A percentile compares a stretch with the other conserved stretches of the same genome.
Evolutionary conservation across 345 rosid genomes (phyloP).

Genomic region (Pseudoturritis turrita): DNA sequence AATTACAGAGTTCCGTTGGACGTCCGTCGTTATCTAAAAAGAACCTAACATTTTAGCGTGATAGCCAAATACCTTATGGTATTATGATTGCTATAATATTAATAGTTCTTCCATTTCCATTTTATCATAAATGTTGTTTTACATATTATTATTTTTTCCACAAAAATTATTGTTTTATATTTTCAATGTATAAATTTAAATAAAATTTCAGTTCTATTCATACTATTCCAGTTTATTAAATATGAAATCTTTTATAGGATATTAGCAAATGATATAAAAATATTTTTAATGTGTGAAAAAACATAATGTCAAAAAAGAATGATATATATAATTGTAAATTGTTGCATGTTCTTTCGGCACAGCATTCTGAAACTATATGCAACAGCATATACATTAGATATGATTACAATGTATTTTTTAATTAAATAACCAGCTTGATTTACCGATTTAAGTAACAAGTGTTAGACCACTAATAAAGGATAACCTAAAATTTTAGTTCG

Average conservation of each 20-base stretch:
- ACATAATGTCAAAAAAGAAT: background rate
- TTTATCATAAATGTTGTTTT: background rate
- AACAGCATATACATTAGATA: background rate
- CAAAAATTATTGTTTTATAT: background rate
- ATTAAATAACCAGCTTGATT: background rate
- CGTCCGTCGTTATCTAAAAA: constrained; percentile 19
- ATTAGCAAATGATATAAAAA: no score
- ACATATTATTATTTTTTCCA: background rate
- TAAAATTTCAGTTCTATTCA: no score
- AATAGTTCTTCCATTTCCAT: background rate
- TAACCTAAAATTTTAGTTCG: background rate
- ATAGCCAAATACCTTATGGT: background rate
- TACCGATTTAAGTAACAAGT: background rate
- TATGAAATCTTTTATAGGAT: no score
- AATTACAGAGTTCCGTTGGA: background rate
- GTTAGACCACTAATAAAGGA: background rate
- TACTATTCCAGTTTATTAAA: no score
- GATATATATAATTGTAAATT: no score
- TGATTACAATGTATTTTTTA: background rate
- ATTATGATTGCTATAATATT: background rate
- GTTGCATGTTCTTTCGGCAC: no score
- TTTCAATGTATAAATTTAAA: background rate
- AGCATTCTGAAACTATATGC: no score
- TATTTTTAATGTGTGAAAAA: background rate
- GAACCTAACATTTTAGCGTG: constrained; percentile 9